Conservation (phyloP, 352 stramenopile species). For the Globisporangium ultimum region DNA sequence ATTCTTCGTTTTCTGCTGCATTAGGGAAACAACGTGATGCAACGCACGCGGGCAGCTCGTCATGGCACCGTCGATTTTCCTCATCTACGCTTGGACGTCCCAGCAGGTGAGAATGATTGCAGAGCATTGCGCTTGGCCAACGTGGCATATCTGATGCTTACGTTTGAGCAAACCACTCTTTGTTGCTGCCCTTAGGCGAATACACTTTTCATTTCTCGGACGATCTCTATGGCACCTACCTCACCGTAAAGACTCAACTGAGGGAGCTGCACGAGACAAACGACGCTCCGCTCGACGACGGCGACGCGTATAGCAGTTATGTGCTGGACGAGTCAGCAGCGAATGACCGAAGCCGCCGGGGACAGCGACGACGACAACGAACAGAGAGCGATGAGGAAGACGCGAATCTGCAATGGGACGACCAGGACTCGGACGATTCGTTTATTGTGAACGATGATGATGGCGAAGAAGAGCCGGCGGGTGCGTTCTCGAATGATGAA, state of each 20-base stretch:
- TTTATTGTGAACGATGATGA: conserved; percentile 66
- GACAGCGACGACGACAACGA: conserved; percentile 18
- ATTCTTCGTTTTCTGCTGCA: neutral
- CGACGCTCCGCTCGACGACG: conserved; percentile 29
- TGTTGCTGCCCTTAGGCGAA: conserved; percentile 23
- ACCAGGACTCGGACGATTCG: conserved; percentile 58
- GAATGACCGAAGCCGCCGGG: conserved; percentile 8
- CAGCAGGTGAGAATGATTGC: conserved; percentile 31
- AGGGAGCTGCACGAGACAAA: conserved; percentile 41
- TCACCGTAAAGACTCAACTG: conserved; percentile 51
- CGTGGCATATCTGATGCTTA: no score
- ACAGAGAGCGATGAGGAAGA: conserved; percentile 39
- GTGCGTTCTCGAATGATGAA: conserved; percentile 29
- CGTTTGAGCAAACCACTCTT: no score
- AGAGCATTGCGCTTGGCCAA: neutral
- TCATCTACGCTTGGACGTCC: conserved; percentile 57
- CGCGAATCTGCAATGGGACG: conserved; percentile 21
- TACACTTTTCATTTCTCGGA: conserved; percentile 74
- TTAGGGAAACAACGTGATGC: conserved; percentile 57
- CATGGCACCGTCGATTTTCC: conserved; percentile 59
- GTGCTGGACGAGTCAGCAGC: conserved; percentile 28
- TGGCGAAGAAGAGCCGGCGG: conserved; percentile 17
- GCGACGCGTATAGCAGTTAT: conserved; percentile 18
- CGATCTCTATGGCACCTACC: conserved; percentile 49
- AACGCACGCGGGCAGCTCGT: conserved; percentile 41